phyloP scores from a whole-genome alignment of 805 yeast species.

The Wickerhamiella dianesei region DNA sequence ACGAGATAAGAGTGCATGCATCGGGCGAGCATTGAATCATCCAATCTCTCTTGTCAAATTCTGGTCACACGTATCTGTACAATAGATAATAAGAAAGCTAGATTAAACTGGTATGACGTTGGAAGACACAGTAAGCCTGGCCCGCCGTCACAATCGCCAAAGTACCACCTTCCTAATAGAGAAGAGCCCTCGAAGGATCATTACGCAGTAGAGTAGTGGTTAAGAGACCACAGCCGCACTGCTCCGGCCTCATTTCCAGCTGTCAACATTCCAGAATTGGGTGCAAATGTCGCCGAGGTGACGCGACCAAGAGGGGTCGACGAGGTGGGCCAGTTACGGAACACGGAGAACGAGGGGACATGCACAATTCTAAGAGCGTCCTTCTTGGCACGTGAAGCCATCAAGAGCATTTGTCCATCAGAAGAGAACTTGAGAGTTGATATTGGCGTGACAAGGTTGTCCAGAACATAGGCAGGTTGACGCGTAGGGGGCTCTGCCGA shows the following conservation, averaged over 20 bases:
- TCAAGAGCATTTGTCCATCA: conserved; percentile 80
- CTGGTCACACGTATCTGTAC: no score
- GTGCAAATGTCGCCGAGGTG: conserved; percentile 64
- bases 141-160: no score
- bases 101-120: no score
- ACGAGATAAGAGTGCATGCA: no score
- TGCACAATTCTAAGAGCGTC: conserved; percentile 83
- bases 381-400: conserved; percentile 71
- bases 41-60: no score
- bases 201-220: conserved; percentile 40
- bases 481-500: conserved; percentile 24
- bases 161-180: no score
- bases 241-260: conserved; percentile 86
- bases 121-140: no score
- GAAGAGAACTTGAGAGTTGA: conserved; percentile 59
- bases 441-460: conserved; percentile 69
- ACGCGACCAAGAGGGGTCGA: conserved; percentile 95
- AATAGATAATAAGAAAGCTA: no score
- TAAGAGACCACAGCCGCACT: conserved; percentile 76
- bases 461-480: conserved; percentile 52
- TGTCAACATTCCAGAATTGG: conserved; percentile 68
- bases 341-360: conserved; percentile 74
- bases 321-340: conserved; percentile 93
- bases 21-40: no score
- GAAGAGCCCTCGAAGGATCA: not conserved